These are phyloP conservation scores for Gaultheria prostrata DNA, from an alignment of 148 eudicot species.

Conservation along the genomic window DNA sequence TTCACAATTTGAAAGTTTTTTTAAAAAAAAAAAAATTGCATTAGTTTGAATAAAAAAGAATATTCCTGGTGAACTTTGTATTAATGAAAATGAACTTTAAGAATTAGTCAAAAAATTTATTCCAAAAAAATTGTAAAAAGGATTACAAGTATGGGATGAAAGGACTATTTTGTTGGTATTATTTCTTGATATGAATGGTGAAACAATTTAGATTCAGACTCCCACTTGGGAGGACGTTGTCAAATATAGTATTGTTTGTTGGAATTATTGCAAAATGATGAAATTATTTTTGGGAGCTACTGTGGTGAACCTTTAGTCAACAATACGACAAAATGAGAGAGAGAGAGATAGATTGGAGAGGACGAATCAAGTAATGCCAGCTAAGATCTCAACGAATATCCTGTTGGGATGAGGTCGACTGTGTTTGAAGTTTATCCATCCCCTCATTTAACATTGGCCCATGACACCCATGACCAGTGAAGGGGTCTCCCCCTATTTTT, in stretches of 20 bases:
- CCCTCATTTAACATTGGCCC: constrained; percentile 26
- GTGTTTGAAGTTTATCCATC: constrained; percentile 21
- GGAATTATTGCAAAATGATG: background rate
- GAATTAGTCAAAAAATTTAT: too few species aligned
- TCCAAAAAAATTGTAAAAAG: too few species aligned
- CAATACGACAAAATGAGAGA: constrained; percentile 8
- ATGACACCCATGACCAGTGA: constrained; percentile 20
- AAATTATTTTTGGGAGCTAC: constrained; percentile 8
- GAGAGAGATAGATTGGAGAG: constrained; percentile 13
- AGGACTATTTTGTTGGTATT: too few species aligned
- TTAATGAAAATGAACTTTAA: too few species aligned
- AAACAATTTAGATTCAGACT: constrained; percentile 8
- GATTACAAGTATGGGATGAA: too few species aligned
- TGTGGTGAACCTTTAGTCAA: constrained; percentile 19
- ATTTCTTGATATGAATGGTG: background rate
- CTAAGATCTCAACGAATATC: constrained; percentile 7
- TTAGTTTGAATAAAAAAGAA: too few species aligned
- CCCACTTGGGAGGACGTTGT: constrained; percentile 38
- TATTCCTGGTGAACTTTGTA: too few species aligned
- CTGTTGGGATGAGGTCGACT: constrained; percentile 15
- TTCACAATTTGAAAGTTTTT: too few species aligned
- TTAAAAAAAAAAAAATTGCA: too few species aligned
- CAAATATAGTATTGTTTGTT: constrained; percentile 18
- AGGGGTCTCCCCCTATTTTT: constrained; percentile 5
- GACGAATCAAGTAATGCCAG: constrained; percentile 26